A percentile compares a stretch with the other conserved stretches of the same genome.
Conservation (phyloP, 306 rosid species). For the Begonia masoniana region DNA sequence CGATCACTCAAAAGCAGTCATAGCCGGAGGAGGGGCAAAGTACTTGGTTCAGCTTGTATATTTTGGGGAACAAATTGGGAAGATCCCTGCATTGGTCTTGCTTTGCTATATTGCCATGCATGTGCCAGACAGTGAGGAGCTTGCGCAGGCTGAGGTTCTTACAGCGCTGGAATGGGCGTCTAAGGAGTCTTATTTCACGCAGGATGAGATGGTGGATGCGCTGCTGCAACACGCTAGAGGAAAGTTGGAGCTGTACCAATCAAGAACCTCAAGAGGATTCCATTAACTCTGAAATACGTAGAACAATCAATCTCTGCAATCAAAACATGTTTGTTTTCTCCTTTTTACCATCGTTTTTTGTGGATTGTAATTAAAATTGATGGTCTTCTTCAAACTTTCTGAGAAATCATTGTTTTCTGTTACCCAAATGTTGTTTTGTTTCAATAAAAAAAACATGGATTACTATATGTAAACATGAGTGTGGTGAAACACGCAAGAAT, state of each 20-base stretch:
- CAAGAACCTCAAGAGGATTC: slow-evolving; percentile 41
- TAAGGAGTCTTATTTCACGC: slow-evolving; percentile 16
- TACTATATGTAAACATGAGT: too few relatives aligned
- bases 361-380: too few relatives aligned
- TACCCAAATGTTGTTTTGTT: too few relatives aligned
- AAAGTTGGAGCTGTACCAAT: slow-evolving; percentile 77
- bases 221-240: slow-evolving; percentile 62
- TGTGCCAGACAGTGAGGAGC: not conserved
- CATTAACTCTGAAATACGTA: not conserved
- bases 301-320: too few relatives aligned
- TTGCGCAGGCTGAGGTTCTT: not conserved
- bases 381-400: too few relatives aligned
- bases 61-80: slow-evolving; percentile 62
- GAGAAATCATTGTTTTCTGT: too few relatives aligned
- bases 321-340: too few relatives aligned
- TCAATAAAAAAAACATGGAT: too few relatives aligned
- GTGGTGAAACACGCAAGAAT: too few relatives aligned
- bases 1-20: slow-evolving; percentile 68
- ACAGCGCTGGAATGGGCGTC: slow-evolving; percentile 3
- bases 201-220: slow-evolving; percentile 31
- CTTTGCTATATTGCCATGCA: slow-evolving; percentile 46
- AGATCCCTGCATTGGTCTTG: slow-evolving; percentile 41
- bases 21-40: slow-evolving; percentile 57
- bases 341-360: too few relatives aligned
- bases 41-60: slow-evolving; percentile 71